Percentiles rank a stretch among this genome's conserved stretches.
phyloP scores from a whole-genome alignment of 768 basidiomycete genomes.

The Auriscalpium microsporum region DNA sequence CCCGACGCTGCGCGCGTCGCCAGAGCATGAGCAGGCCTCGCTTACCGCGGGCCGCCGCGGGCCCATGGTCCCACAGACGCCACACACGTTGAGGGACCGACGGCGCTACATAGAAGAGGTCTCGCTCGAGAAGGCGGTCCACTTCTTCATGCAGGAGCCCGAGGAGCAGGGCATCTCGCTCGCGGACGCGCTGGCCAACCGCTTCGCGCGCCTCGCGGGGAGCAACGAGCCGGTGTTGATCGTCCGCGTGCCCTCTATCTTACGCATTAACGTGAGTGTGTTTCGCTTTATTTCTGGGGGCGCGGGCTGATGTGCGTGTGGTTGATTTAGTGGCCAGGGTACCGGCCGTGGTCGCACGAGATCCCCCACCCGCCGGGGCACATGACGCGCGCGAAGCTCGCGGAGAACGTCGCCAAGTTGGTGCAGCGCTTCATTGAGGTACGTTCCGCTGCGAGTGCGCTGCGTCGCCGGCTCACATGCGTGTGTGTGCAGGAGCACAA shows the following conservation, averaged over 20 bases:
- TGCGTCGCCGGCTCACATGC: background rate
- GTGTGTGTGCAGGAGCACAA: constrained; percentile 36
- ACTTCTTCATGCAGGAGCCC: constrained; percentile 48
- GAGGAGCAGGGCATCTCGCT: constrained; percentile 54
- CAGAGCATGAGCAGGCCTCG: background rate
- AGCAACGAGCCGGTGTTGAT: constrained; percentile 63
- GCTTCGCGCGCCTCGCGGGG: constrained; percentile 43
- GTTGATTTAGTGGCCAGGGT: constrained; percentile 63
- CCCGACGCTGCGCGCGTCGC: constrained; percentile 7
- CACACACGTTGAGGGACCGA: constrained; percentile 68
- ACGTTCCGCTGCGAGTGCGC: constrained; percentile 14
- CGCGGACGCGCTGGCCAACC: constrained; percentile 53
- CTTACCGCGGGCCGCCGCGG: constrained; percentile 20
- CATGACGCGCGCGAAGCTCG: constrained; percentile 71
- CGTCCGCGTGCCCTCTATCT: constrained; percentile 70
- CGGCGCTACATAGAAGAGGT: constrained; percentile 71
- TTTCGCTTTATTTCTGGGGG: background rate
- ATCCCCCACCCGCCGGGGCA: constrained; percentile 75
- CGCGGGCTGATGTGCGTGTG: too few relatives aligned
- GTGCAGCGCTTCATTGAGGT: constrained; percentile 61
- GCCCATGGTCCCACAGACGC: constrained; percentile 52
- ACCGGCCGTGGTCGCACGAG: constrained; percentile 68
- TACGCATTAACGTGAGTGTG: constrained; percentile 58
- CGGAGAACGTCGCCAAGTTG: constrained; percentile 73
- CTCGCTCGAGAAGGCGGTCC: constrained; percentile 52